A percentile compares a stretch with the other conserved stretches of the same genome.
Conservation (phyloP, 257 asterid genomes). For the Voacanga thouarsii region DNA sequence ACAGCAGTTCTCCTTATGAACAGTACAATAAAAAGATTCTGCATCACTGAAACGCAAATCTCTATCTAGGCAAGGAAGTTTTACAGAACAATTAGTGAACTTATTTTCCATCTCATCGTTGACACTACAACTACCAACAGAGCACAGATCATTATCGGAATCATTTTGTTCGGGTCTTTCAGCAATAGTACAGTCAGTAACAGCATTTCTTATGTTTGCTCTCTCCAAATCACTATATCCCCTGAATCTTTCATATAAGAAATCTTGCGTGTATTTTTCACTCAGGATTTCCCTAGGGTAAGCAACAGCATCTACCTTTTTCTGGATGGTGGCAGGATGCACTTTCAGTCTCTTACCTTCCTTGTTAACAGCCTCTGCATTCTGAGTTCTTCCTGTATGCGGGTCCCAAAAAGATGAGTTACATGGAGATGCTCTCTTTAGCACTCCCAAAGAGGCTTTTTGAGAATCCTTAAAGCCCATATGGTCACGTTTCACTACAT, state of each 20-base stretch:
- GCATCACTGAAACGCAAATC: slow-evolving; percentile 28
- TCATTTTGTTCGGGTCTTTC: slow-evolving; percentile 24
- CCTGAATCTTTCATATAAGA: slow-evolving; percentile 15
- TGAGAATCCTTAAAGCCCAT: slow-evolving; percentile 17
- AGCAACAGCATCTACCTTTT: slow-evolving; percentile 22
- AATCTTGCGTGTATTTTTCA: slow-evolving; percentile 17
- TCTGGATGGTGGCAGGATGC: slow-evolving; percentile 10
- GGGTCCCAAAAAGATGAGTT: slow-evolving; percentile 20
- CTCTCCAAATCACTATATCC: slow-evolving; percentile 25
- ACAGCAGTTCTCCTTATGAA: slow-evolving; percentile 18
- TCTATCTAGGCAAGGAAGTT: slow-evolving; percentile 20
- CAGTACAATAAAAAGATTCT: slow-evolving; percentile 24
- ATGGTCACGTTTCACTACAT: slow-evolving; percentile 5
- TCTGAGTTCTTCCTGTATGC: slow-evolving; percentile 19
- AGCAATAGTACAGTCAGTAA: slow-evolving; percentile 1
- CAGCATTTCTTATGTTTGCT: slow-evolving; percentile 6
- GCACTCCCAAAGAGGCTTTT: slow-evolving; percentile 16
- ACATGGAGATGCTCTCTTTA: slow-evolving; percentile 28
- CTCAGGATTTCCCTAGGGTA: slow-evolving; percentile 12
- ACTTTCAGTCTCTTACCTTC: slow-evolving; percentile 21
- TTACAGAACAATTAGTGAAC: slow-evolving; percentile 17
- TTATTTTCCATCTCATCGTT: slow-evolving; percentile 10
- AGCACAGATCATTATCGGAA: slow-evolving; percentile 29
- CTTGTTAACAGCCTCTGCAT: slow-evolving; percentile 11
- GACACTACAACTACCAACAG: slow-evolving; percentile 43